Conservation (phyloP, 495 filamentous ascomycete genomes). For the Xylaria curta region DNA sequence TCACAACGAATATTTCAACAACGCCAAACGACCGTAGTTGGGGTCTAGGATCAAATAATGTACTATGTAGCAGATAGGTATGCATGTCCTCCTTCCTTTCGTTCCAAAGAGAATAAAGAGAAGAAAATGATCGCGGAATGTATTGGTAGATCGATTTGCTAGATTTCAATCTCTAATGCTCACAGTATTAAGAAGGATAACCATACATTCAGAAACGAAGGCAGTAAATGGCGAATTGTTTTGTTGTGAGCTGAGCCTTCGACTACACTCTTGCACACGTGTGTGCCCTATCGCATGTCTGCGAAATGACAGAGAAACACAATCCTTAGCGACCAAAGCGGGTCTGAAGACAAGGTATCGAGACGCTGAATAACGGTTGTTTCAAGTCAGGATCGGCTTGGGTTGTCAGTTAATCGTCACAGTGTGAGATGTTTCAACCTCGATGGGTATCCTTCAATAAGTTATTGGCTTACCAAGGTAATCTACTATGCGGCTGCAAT, state of each 20-base stretch:
- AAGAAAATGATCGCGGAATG: neutral
- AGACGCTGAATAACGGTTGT: neutral
- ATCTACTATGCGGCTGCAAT: neutral
- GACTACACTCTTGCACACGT: neutral
- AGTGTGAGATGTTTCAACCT: neutral
- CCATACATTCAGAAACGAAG: neutral
- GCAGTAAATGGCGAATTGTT: neutral
- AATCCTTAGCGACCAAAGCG: neutral
- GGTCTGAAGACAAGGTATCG: neutral
- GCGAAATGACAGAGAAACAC: neutral
- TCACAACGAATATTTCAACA: neutral
- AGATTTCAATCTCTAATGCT: neutral
- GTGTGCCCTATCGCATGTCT: neutral
- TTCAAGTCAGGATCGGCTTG: neutral
- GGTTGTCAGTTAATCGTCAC: neutral
- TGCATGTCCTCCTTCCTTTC: neutral
- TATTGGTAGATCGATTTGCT: neutral
- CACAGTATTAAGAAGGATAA: neutral
- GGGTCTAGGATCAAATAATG: neutral
- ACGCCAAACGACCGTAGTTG: neutral
- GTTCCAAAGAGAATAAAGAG: neutral
- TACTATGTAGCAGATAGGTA: neutral
- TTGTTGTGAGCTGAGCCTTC: neutral
- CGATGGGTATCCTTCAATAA: neutral
- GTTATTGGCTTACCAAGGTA: neutral